Evolutionary conservation across 129 eudicot genomes (phyloP).

Genomic region (Tagetes patula): DNA sequence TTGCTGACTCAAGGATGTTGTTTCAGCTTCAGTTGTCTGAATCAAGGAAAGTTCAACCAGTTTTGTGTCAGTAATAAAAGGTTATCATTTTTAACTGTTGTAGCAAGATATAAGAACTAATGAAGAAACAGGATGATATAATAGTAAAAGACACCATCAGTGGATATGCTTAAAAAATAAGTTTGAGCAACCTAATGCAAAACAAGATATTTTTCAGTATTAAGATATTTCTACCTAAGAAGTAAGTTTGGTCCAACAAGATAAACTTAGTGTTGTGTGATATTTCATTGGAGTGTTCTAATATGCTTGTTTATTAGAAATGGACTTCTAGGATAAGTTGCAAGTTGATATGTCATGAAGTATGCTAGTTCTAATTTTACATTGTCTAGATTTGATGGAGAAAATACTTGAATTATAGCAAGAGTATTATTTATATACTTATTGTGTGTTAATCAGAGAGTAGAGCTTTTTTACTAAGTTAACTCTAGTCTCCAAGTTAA

Average conservation of each 20-base stretch:
- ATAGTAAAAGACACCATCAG: background rate
- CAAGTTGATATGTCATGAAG: background rate
- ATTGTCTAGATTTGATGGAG: background rate
- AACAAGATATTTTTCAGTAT: background rate
- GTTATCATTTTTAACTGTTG: slow-evolving; percentile 3
- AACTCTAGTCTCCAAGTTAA: background rate
- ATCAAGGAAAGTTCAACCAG: slow-evolving; percentile 14
- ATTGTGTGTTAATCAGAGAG: too few relatives aligned
- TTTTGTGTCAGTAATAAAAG: slow-evolving; percentile 18
- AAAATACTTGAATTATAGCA: background rate
- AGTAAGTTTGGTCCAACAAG: background rate
- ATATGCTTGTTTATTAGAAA: background rate
- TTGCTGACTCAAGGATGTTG: slow-evolving; percentile 38
- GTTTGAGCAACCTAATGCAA: slow-evolving; percentile 1
- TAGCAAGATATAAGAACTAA: slow-evolving; percentile 7
- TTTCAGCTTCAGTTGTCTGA: slow-evolving; percentile 55
- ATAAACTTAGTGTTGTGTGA: background rate
- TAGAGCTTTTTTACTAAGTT: background rate
- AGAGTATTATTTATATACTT: background rate
- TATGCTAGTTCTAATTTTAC: background rate
- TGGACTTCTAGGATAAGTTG: slow-evolving; percentile 9
- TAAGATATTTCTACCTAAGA: background rate
- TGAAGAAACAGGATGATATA: background rate
- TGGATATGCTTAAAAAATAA: background rate
- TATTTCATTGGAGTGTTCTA: background rate